Evolutionary conservation across 2,329 filamentous ascomycete genomes (phyloP), one percentile per base, ranked within the genome.

Genomic region (Fusarium napiforme): DNA sequence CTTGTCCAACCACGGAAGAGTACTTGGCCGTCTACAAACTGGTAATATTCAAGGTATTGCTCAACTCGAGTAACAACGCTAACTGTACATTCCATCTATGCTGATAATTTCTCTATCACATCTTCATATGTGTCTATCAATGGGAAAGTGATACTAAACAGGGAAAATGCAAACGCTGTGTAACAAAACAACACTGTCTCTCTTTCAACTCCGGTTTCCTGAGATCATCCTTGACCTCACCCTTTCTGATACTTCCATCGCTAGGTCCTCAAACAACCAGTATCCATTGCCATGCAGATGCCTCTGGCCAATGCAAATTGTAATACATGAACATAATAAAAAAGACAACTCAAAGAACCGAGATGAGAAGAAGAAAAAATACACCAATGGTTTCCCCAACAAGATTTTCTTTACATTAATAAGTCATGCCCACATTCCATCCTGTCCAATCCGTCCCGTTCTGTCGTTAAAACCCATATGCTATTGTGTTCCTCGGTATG

Each of bases 81-180:
- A 77, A 67, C 66, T 78, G 68, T 77, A 77, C 75, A 60, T 60
- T 45, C 46, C 57, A 43, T 64, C 56, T 70, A 63, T 68, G 53
- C 45, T 53, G 69, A 60, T 67, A 61, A 58, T 64, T 63, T 47
- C 72, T 77, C 71, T 73, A 73, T 63, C 50, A 23, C 43, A 21
- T 58, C 46, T 55, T 40, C 49, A 23, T 23, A 61, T 64, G 60
- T 60, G 62, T 71, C 71, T 73, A 73, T 73, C 67, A 32, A 71
- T 57, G 32, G 11, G 65, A 28, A 52, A 64, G 69, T 8, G 23
- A 46, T 57, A 73, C 30, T 50, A 47, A 32, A 50, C 34, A 65
- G 34, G 26, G 34, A 60, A 74, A 71, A 56, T 30, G 49, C 47
- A 68, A 60, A 64, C 59, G 67, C 55, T 74, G 49, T 61, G 50